Percentiles rank a stretch among this genome's conserved stretches.
Evolutionary conservation across 495 filamentous ascomycete species (phyloP).

Genomic region (Copromyces sp.): DNA sequence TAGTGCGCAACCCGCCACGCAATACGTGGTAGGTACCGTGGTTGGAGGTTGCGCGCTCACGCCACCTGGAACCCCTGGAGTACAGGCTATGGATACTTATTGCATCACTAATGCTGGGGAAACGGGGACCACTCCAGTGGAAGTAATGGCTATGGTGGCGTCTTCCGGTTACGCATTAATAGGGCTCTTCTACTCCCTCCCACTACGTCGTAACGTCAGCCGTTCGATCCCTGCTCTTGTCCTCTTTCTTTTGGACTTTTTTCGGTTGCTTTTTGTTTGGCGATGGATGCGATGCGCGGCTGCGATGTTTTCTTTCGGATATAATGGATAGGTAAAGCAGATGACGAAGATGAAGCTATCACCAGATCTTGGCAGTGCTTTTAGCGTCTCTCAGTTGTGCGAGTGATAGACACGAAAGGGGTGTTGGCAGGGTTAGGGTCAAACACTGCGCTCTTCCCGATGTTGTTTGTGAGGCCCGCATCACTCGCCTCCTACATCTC

Average conservation of each 20-base stretch:
- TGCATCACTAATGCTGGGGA: too few relatives aligned
- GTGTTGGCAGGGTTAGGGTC: background rate
- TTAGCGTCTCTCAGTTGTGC: too few relatives aligned
- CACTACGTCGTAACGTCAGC: background rate
- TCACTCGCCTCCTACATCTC: background rate
- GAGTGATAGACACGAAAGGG: background rate
- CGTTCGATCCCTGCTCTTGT: background rate
- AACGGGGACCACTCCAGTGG: background rate
- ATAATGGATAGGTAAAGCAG: background rate
- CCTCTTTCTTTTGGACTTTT: background rate
- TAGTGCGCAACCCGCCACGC: background rate
- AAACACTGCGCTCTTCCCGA: background rate
- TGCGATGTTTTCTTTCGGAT: too few relatives aligned
- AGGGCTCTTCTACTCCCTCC: background rate
- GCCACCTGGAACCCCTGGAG: background rate
- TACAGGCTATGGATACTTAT: too few relatives aligned
- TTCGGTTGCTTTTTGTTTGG: too few relatives aligned
- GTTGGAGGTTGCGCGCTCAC: background rate
- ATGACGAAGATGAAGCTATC: background rate
- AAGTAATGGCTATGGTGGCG: background rate
- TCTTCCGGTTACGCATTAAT: background rate
- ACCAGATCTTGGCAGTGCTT: background rate
- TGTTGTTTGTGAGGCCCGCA: background rate
- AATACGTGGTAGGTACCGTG: background rate
- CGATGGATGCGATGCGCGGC: too few relatives aligned